Base-by-base conservation (phyloP, 768 basidiomycete genomes). In the Rhizopogon sp. region DNA sequence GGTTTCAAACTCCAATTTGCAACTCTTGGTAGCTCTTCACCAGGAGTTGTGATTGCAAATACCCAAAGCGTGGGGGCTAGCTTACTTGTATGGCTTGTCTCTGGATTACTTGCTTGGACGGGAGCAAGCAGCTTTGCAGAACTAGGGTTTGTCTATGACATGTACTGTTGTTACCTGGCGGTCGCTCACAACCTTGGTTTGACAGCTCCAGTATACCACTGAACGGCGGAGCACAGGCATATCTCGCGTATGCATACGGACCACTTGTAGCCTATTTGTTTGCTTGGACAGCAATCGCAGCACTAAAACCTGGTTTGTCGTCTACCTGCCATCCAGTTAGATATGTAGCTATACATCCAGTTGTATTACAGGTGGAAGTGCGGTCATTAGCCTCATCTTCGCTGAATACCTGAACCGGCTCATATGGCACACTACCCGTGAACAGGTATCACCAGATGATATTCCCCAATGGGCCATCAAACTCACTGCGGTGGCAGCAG, bases 81-180 rank as follows among this genome's bases (percentile, higher is more conserved):
- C 73, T 71, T 98, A 13, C 37, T 79, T 16, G 90, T 97, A 4
- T 98, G 96, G 95, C 59, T 90, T 6, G 74, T 79, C 3, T 87
- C 90, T 53, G 96, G 94, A 6, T 52, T 95, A 22, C 74, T 98
- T 9, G 91, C 83, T 6, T 98, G 95, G 96, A 97, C 96, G 3
- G 96, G 96, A 17, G 93, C 93, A 28, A 93, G 90, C 68, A 93
- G 90, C 66, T 97, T 87, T 66, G 93, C 93, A 8, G 93, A 97
- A 69, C 76, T 97, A 55, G 96, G 95, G 50, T 87, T 86, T 42
- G 88, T 14, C 71, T 44, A 7, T 39, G 16, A 31, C 40, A 1
- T 11, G 16, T 46, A 0, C n/a, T 6, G 35, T 42, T 3, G 9
- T 25, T 45, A 3, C 5, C 13, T 11, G 8, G 20, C 9, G 5